These are phyloP conservation scores for Nepenthes mirabilis DNA, from an alignment of 148 eudicot genomes.

Conservation along the genomic window DNA sequence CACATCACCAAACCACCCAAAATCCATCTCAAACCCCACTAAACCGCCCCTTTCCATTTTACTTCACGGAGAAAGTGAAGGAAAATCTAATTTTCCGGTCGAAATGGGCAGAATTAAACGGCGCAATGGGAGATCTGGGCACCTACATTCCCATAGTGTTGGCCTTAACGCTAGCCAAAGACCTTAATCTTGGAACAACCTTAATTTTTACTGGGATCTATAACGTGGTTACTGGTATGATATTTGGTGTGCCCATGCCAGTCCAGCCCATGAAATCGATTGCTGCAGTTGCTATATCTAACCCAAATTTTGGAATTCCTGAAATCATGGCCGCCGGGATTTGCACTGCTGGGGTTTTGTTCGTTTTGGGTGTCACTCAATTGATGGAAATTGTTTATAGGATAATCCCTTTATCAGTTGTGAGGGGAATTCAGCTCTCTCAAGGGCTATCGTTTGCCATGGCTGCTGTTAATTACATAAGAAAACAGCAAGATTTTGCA, in stretches of 20 bases:
- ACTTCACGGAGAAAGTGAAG: constrained; percentile 17
- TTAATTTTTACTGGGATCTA: constrained; percentile 71
- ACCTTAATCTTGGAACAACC: constrained; percentile 77
- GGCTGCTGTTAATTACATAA: constrained; percentile 76
- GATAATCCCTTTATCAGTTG: constrained; percentile 61
- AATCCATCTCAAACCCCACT: not conserved
- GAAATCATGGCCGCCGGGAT: constrained; percentile 88
- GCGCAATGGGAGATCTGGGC: constrained; percentile 94
- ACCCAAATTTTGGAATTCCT: constrained; percentile 48
- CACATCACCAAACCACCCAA: not conserved
- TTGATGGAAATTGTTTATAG: constrained; percentile 67
- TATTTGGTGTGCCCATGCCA: constrained; percentile 89
- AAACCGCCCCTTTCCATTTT: not conserved
- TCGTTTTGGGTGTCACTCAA: constrained; percentile 58
- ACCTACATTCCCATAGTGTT: constrained; percentile 74
- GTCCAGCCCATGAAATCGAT: constrained; percentile 97
- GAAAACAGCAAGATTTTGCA: constrained; percentile 46
- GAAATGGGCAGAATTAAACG: constrained; percentile 72
- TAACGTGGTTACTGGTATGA: constrained; percentile 58
- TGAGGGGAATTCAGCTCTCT: constrained; percentile 82
- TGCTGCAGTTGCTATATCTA: constrained; percentile 68
- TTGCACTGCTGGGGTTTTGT: constrained; percentile 42
- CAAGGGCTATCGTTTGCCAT: constrained; percentile 75
- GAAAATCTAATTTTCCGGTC: constrained; percentile 45
- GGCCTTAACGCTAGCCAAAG: constrained; percentile 63